Evolutionary conservation across 495 filamentous ascomycete species (phyloP).

Genomic region (Trichoderma parareesei): DNA sequence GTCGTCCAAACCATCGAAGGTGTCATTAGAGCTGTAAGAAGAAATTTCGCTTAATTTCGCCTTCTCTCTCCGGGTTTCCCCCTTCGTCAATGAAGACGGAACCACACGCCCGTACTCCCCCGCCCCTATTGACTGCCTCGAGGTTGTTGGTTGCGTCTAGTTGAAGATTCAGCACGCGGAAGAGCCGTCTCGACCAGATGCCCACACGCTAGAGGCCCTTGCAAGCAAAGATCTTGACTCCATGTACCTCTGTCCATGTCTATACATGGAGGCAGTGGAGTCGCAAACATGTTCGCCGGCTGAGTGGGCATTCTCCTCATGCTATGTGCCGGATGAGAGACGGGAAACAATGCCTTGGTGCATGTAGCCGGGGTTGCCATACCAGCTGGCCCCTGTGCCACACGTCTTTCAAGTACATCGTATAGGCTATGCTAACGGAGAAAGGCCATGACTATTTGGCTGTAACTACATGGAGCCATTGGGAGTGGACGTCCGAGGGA

Average conservation of each 20-base stretch:
- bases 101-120: neutral
- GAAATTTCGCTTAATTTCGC: neutral
- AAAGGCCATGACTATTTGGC: neutral
- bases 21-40: neutral
- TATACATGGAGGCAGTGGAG: neutral
- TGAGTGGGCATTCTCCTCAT: neutral
- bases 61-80: neutral
- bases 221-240: neutral
- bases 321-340: neutral
- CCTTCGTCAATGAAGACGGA: neutral
- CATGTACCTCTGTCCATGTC: neutral
- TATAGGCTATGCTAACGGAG: too few species aligned
- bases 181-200: neutral
- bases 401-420: neutral
- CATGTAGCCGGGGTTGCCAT: neutral
- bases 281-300: neutral
- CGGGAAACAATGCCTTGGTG: slow-evolving; percentile 3
- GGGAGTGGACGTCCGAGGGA: neutral
- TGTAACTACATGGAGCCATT: neutral
- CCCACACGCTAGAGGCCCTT: neutral
- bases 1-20: too few species aligned
- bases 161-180: neutral
- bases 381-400: neutral
- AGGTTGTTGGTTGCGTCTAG: neutral
- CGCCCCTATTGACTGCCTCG: neutral